These are phyloP conservation scores for Nidula niveotomentosa DNA, from an alignment of 1,284 basidiomycete species.

Conservation along the genomic window DNA sequence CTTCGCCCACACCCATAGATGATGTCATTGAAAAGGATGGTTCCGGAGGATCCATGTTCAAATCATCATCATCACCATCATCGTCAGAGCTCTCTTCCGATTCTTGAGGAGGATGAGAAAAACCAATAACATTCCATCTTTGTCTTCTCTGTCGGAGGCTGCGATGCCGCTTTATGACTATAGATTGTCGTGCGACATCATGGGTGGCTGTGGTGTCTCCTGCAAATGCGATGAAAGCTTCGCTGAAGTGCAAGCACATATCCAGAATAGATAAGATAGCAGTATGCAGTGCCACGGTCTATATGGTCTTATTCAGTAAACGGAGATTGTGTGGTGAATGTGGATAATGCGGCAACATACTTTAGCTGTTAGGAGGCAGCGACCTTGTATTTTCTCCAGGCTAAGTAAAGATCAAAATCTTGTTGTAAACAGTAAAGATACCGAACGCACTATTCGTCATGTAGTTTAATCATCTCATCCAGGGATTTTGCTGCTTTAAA, in stretches of 20 bases:
- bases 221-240: constrained; percentile 59
- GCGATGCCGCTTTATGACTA: constrained; percentile 54
- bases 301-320: not conserved
- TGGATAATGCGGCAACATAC: constrained; percentile 34
- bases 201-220: constrained; percentile 56
- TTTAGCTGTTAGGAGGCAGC: constrained; percentile 67
- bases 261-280: constrained; percentile 72
- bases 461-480: constrained; percentile 74
- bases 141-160: constrained; percentile 54
- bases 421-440: not conserved
- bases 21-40: constrained; percentile 45
- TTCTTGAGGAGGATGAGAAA: constrained; percentile 37
- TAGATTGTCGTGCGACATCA: constrained; percentile 59
- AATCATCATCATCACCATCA: constrained; percentile 32
- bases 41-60: constrained; percentile 25
- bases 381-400: constrained; percentile 57
- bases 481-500: constrained; percentile 63
- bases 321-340: not conserved
- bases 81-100: constrained; percentile 49
- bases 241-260: constrained; percentile 68
- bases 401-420: constrained; percentile 32
- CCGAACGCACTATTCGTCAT: constrained; percentile 68
- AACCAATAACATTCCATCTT: constrained; percentile 60
- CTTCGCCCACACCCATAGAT: constrained; percentile 37
- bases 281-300: constrained; percentile 66